Evolutionary conservation across 352 stramenopile genomes (phyloP), one percentile per base, ranked within the genome.

Genomic region (Phytophthora chlamydospora): DNA sequence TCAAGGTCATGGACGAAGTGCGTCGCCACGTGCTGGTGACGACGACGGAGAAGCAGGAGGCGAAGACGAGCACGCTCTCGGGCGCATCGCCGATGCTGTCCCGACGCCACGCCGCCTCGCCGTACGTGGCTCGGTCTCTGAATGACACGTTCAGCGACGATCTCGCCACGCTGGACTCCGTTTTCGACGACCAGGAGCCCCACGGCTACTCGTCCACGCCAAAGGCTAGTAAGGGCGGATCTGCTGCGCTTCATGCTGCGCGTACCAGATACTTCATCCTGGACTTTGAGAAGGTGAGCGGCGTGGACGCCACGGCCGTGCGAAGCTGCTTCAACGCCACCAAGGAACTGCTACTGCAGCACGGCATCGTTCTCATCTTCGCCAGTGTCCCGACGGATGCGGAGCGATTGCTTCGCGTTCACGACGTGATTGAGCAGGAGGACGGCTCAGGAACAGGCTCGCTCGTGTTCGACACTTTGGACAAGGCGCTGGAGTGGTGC

Each of bases 1-100:
- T 96, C 17, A 89, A 91, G 58, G 91, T 96, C 61, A 94, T 95
- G 82, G 77, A 91, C 17, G 83, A 94, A 62, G 85, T 96, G 29
- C 83, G 86, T 53, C 86, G 87, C 48, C 86, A 95, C 56, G 83
- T 95, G 31, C 66, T 95, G 11, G 74, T 95, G 16, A 76, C 68
- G 7, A 71, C 64, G 1, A 63, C 58, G 17, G 64, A 76, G 55
- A 76, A 73, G 38, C 43, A 71, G 46, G 63, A 76, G 19, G 68
- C 64, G 0, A 34, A 71, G 43, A 76, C 61, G 6, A 67, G 38
- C 24, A 62, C 62, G 2, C 53, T 73, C 2, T 54, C 43, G 0
- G 68, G 54, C 41, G 43, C 68, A 1, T 76, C 68, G 2, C 54
- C 68, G 5, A 42, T 73, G 33, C 34, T 76, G 13, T 29, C 62